These are phyloP conservation scores for Melastoma malabathricum DNA, from an alignment of 345 rosid genomes.

Conservation along the genomic window DNA sequence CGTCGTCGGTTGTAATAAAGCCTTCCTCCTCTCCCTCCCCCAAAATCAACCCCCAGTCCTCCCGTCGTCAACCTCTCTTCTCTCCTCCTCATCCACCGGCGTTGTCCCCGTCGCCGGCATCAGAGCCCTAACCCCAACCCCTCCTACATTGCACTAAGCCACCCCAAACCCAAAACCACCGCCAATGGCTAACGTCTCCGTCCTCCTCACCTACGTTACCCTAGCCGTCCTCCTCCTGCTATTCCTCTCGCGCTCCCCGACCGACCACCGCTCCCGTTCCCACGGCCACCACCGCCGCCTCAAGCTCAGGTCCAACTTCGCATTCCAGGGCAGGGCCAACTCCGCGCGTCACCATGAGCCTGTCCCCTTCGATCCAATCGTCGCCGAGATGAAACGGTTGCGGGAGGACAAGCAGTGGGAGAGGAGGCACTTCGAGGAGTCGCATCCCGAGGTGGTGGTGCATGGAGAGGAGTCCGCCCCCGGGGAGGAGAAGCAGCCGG, in stretches of 20 bases:
- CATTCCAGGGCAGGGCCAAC: slow-evolving; percentile 27
- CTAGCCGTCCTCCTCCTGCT: slow-evolving; percentile 33
- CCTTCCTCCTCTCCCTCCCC: too few relatives aligned
- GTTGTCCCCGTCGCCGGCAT: neutral
- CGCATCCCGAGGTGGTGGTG: slow-evolving; percentile 41
- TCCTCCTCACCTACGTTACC: slow-evolving; percentile 13
- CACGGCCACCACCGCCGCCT: slow-evolving; percentile 38
- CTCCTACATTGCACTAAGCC: neutral
- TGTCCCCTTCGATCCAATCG: slow-evolving; percentile 31
- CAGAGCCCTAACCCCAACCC: slow-evolving; percentile 2
- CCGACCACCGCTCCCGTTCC: slow-evolving; percentile 9
- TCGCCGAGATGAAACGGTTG: slow-evolving; percentile 38
- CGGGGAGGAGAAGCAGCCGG: slow-evolving; percentile 48
- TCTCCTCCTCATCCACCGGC: neutral
- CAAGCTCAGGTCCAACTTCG: slow-evolving; percentile 42
- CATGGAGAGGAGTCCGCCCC: slow-evolving; percentile 8
- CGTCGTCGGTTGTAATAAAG: too few relatives aligned
- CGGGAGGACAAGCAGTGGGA: slow-evolving; percentile 80
- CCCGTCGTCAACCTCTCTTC: neutral
- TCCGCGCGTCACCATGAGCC: slow-evolving; percentile 20
- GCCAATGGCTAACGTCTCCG: slow-evolving; percentile 28
- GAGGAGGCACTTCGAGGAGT: slow-evolving; percentile 42
- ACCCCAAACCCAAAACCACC: slow-evolving; percentile 31
- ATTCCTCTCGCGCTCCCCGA: slow-evolving; percentile 29
- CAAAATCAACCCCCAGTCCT: neutral